phyloP scores from a whole-genome alignment of 768 basidiomycete species.

The Termitomyces sp. region DNA sequence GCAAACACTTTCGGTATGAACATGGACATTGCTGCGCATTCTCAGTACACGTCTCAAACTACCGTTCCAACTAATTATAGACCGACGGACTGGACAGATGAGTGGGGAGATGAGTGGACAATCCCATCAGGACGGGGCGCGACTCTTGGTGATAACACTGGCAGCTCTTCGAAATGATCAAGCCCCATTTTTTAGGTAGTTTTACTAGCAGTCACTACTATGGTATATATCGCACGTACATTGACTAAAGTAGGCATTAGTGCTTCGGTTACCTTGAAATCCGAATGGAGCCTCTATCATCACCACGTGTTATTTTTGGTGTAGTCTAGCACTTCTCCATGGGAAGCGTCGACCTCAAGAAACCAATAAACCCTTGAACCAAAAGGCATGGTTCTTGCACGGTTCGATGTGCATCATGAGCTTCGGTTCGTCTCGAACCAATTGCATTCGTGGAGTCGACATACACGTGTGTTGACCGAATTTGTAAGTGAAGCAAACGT shows the following conservation, averaged over 20 bases:
- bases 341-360: not conserved
- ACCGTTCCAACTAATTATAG: not conserved
- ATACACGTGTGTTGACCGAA: not conserved
- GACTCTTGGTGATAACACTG: conserved; percentile 13
- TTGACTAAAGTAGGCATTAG: not conserved
- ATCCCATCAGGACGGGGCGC: conserved; percentile 16
- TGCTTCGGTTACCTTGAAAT: not conserved
- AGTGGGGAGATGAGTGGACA: conserved; percentile 37
- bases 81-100: conserved; percentile 26
- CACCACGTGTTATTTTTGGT: too few species aligned
- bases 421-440: not conserved
- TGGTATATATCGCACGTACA: not conserved
- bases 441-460: not conserved
- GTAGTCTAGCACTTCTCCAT: not conserved
- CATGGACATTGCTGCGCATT: conserved; percentile 20
- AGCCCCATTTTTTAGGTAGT: not conserved
- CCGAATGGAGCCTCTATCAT: not conserved
- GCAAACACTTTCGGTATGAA: conserved; percentile 58
- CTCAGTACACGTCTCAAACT: conserved; percentile 11
- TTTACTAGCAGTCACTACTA: not conserved
- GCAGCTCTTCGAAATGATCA: conserved; percentile 10
- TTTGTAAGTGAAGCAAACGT: not conserved
- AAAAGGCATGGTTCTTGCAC: too few species aligned
- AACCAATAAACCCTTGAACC: not conserved
- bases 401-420: not conserved